These are phyloP conservation scores for Ulota crispa DNA, from an alignment of 225 moss, liverwort and hornwort genomes.

Conservation along the genomic window DNA sequence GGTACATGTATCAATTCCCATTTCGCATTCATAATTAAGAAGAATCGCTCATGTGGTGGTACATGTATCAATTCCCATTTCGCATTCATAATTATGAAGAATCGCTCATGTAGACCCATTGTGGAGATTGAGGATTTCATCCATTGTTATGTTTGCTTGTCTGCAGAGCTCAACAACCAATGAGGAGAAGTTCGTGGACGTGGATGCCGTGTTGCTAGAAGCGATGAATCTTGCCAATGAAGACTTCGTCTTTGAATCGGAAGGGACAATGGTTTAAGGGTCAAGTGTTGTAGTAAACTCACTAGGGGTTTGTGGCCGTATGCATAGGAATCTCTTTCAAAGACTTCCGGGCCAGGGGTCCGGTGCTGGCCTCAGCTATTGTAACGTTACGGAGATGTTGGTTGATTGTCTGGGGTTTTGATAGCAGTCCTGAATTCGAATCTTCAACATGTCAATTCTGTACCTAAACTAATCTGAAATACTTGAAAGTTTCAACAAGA, in stretches of 20 bases:
- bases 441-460: not conserved
- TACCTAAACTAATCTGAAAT: not conserved
- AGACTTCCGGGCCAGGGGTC: not conserved
- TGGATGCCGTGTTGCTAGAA: slow-evolving; percentile 72
- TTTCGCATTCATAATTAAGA: no score
- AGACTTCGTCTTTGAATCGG: slow-evolving; percentile 71
- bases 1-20: no score
- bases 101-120: not conserved
- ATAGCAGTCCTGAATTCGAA: slow-evolving; percentile 5
- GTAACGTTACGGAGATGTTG: not conserved
- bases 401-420: not conserved
- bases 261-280: slow-evolving; percentile 66
- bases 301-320: not conserved
- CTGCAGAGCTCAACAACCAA: slow-evolving; percentile 43
- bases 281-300: not conserved
- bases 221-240: slow-evolving; percentile 53
- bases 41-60: no score
- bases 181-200: slow-evolving; percentile 86
- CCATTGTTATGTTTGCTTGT: not conserved
- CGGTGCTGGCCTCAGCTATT: not conserved
- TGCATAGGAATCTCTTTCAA: not conserved
- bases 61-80: no score
- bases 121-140: not conserved
- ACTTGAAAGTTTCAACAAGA: not conserved
- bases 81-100: not conserved